phyloP scores from a whole-genome alignment of 371 early-diverging fungal genomes.

The Mortierella sp. region DNA sequence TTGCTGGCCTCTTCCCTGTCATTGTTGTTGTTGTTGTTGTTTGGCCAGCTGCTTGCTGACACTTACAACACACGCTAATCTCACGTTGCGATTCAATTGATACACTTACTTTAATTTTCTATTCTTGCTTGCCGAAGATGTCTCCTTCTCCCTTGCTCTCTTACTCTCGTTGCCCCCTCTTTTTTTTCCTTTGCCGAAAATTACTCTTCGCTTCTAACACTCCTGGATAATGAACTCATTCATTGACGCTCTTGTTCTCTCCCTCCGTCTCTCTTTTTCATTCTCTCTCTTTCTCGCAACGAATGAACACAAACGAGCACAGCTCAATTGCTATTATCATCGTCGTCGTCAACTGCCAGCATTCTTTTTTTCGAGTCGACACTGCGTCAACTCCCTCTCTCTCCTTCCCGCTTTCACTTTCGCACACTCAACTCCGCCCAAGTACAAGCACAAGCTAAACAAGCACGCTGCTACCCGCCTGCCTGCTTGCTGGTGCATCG shows the following conservation, averaged over 20 bases:
- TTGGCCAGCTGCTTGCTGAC: no score
- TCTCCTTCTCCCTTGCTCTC: not conserved
- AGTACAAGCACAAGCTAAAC: not conserved
- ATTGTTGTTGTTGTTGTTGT: no score
- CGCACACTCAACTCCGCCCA: conserved; percentile 3
- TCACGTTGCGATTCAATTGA: conserved; percentile 11
- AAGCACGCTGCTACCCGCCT: not conserved
- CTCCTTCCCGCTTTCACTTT: not conserved
- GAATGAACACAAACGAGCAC: not conserved
- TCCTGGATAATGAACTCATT: not conserved
- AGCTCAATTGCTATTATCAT: not conserved
- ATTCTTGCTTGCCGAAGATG: conserved; percentile 1
- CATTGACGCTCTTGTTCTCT: not conserved
- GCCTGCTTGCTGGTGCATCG: not conserved
- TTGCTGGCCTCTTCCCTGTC: no score
- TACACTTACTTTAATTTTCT: not conserved
- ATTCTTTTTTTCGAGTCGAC: not conserved
- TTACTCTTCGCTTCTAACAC: not conserved
- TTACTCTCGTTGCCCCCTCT: conserved; percentile 7
- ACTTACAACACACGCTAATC: not conserved
- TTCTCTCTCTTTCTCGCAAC: not conserved
- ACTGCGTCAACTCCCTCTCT: not conserved
- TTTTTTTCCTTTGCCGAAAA: conserved; percentile 11
- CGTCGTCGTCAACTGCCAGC: not conserved
- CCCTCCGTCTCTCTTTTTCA: not conserved